Conservation (phyloP, 2,329 filamentous ascomycete species). For the Thielaviopsis ethacetica region DNA sequence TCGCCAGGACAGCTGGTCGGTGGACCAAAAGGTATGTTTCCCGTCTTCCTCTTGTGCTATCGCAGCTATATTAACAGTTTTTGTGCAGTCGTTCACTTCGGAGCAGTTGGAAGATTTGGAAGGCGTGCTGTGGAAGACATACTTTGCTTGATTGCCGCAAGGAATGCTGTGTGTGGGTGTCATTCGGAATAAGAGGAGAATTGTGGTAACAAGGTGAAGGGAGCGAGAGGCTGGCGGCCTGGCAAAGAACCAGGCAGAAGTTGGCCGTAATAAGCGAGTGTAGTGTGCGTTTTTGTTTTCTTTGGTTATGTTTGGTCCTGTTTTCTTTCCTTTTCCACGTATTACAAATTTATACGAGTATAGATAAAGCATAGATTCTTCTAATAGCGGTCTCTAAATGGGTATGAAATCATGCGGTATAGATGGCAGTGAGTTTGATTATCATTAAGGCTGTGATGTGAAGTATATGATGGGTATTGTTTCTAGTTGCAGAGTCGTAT, state of each 20-base stretch:
- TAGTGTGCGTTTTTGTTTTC: neutral
- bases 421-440: neutral
- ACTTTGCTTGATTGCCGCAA: conserved; percentile 54
- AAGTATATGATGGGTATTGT: conserved; percentile 1
- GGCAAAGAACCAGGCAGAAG: conserved; percentile 10
- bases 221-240: conserved; percentile 8
- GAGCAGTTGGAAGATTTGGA: conserved; percentile 92
- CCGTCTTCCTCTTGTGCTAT: neutral
- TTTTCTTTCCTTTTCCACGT: neutral
- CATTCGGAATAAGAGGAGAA: neutral
- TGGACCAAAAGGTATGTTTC: conserved; percentile 78
- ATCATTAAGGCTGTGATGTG: neutral
- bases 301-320: neutral
- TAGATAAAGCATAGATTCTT: conserved; percentile 1
- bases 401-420: neutral
- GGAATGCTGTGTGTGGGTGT: neutral
- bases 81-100: conserved; percentile 55
- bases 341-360: neutral
- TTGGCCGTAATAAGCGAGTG: conserved; percentile 2
- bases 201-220: neutral
- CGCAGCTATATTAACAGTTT: conserved; percentile 14
- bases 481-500: neutral
- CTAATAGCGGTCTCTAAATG: neutral
- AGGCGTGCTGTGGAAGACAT: conserved; percentile 98
- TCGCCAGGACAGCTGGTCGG: conserved; percentile 93